Evolutionary conservation across 495 filamentous ascomycete species (phyloP).

Genomic region (Usnea hakonensis): DNA sequence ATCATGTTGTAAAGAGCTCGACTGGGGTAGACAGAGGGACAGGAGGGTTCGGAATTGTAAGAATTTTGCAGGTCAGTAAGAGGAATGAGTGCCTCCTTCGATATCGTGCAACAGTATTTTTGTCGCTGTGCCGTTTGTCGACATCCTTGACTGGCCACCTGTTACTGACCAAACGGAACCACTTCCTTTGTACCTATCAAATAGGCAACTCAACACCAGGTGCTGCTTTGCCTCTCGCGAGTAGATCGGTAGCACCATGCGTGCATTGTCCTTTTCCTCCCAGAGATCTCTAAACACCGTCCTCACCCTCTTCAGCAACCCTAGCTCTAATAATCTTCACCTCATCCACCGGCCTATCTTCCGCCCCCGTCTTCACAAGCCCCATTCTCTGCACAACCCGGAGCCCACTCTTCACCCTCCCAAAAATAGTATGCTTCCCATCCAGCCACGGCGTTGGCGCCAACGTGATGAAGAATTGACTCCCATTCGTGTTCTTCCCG

Average conservation of each 20-base stretch:
- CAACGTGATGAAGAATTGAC: constrained; percentile 78
- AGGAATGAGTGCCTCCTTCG: too few relatives aligned
- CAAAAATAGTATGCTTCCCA: constrained; percentile 97
- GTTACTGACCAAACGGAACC: too few relatives aligned
- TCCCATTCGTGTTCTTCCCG: constrained; percentile 87
- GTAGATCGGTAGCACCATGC: not conserved
- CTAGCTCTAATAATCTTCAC: constrained; percentile 71
- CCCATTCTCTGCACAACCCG: constrained; percentile 82
- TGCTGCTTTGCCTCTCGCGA: not conserved
- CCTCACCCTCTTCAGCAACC: constrained; percentile 52
- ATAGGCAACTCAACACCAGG: too few relatives aligned
- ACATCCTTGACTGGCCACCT: too few relatives aligned
- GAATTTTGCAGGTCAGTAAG: too few relatives aligned
- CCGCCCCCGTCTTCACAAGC: constrained; percentile 71
- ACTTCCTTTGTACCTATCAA: too few relatives aligned
- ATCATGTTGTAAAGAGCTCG: too few relatives aligned
- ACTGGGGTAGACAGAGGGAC: too few relatives aligned
- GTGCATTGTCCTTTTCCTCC: not conserved
- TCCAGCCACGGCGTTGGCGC: constrained; percentile 96
- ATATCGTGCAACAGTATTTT: too few relatives aligned
- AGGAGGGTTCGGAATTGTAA: too few relatives aligned
- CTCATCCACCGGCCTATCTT: constrained; percentile 75
- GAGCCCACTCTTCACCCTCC: constrained; percentile 81
- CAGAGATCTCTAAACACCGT: constrained; percentile 17
- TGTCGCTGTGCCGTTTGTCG: too few relatives aligned